Evolutionary conservation across 176 grass and related monocot genomes (phyloP).

Genomic region (Juncus effusus): DNA sequence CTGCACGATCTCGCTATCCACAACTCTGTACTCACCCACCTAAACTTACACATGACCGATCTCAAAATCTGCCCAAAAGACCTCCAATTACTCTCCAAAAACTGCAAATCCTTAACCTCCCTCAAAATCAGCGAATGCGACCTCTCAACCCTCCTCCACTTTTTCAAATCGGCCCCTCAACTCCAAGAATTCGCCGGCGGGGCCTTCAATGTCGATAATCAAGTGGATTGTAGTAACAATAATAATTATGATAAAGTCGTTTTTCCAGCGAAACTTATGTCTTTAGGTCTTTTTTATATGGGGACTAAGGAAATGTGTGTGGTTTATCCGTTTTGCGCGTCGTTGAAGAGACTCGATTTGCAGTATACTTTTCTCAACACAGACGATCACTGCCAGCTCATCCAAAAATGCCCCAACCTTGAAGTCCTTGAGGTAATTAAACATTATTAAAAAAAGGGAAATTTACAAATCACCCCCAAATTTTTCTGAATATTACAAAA

Average conservation of each 20-base stretch:
- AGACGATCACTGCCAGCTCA: conserved; percentile 78
- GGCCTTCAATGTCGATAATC: conserved; percentile 38
- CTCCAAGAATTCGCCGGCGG: conserved; percentile 89
- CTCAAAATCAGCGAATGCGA: conserved; percentile 85
- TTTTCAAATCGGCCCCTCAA: conserved; percentile 53
- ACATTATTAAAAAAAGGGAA: neutral
- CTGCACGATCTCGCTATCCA: conserved; percentile 65
- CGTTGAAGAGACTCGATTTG: conserved; percentile 83
- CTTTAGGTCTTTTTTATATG: conserved; percentile 67
- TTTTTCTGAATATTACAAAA: no score
- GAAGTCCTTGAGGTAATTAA: conserved; percentile 65
- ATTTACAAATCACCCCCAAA: no score
- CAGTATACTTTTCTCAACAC: conserved; percentile 80
- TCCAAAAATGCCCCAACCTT: conserved; percentile 69
- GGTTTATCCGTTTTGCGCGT: conserved; percentile 50
- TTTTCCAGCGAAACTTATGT: conserved; percentile 63
- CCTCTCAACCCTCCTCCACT: conserved; percentile 52
- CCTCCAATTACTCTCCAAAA: conserved; percentile 72
- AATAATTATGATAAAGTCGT: conserved; percentile 46
- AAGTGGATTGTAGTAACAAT: conserved; percentile 36
- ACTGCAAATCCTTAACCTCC: conserved; percentile 75
- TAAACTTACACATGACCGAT: conserved; percentile 91
- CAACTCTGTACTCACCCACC: conserved; percentile 57
- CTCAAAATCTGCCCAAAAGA: conserved; percentile 55
- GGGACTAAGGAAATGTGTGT: conserved; percentile 59